Evolutionary conservation across 345 rosid species (phyloP).

Genomic region (Nasturtium officinale): DNA sequence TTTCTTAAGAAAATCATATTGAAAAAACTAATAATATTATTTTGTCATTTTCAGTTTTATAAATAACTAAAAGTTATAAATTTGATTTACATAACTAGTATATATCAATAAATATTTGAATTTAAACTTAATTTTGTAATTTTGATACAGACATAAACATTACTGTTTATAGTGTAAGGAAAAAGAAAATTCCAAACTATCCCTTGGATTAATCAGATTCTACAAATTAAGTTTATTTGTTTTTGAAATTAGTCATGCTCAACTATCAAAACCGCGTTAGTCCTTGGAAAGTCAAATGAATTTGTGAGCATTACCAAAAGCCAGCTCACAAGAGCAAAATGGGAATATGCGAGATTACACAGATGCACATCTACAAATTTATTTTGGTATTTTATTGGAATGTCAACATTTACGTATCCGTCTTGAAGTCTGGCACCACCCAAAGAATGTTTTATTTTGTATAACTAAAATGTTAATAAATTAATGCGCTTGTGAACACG

Average conservation of each 20-base stretch:
- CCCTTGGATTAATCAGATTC: not conserved
- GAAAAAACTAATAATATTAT: not conserved
- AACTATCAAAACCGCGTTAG: conserved; percentile 31
- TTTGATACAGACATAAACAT: not conserved
- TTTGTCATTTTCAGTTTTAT: not conserved
- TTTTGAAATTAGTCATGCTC: not conserved
- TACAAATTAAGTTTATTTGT: not conserved
- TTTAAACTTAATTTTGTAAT: not conserved
- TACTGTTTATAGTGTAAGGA: not conserved
- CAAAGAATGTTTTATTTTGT: conserved; percentile 27
- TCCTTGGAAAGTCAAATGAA: conserved; percentile 11
- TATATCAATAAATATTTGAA: not conserved
- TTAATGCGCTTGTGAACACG: conserved; percentile 8
- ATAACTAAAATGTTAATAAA: not conserved
- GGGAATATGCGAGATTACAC: conserved; percentile 28
- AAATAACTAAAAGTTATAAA: not conserved
- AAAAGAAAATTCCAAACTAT: not conserved
- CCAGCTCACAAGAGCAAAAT: conserved; percentile 37
- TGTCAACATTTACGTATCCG: conserved; percentile 26
- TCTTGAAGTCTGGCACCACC: conserved; percentile 10
- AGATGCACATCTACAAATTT: too few species aligned
- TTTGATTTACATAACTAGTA: not conserved
- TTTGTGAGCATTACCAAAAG: conserved; percentile 25
- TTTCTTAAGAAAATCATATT: not conserved
- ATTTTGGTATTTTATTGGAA: conserved; percentile 21